Evolutionary conservation across 2,329 filamentous ascomycete species (phyloP).

Genomic region (Zasmidium citrigriseum): DNA sequence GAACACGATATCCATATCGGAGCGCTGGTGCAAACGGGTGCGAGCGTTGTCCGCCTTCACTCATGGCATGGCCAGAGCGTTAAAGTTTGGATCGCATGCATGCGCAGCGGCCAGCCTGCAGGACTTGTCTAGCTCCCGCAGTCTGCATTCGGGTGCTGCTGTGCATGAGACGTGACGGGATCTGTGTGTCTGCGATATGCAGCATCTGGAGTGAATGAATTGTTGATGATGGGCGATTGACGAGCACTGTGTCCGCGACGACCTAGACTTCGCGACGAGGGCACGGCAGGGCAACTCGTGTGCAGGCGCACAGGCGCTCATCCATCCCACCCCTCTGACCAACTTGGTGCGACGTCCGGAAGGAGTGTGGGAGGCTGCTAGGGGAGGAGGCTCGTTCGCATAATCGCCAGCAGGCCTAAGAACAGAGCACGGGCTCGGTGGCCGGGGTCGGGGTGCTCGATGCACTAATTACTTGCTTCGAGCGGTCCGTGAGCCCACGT

Average conservation of each 20-base stretch:
- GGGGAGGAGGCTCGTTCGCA: not conserved
- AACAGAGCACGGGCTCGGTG: not conserved
- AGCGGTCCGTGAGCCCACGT: not conserved
- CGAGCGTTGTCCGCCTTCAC: too few species aligned
- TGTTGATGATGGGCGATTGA: not conserved
- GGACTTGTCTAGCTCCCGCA: constrained; percentile 8
- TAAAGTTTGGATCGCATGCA: constrained; percentile 13
- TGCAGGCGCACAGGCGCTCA: not conserved
- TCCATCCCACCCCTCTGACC: not conserved
- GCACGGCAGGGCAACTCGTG: too few species aligned
- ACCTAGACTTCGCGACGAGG: too few species aligned
- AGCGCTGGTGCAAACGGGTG: too few species aligned
- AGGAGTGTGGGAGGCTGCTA: not conserved
- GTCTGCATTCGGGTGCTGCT: not conserved
- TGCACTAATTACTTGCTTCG: not conserved
- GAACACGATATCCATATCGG: too few species aligned
- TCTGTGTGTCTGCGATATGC: constrained; percentile 7
- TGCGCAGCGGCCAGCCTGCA: constrained; percentile 6
- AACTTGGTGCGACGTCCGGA: constrained; percentile 5
- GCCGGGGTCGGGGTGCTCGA: not conserved
- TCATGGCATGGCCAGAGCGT: constrained; percentile 4
- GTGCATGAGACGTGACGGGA: constrained; percentile 2
- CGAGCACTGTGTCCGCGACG: too few species aligned
- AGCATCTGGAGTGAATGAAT: not conserved
- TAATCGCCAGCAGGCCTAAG: not conserved